A percentile compares a stretch with the other conserved stretches of the same genome.
phyloP scores from a whole-genome alignment of 371 early-diverging fungal genomes.

The Mortierella sp. region DNA sequence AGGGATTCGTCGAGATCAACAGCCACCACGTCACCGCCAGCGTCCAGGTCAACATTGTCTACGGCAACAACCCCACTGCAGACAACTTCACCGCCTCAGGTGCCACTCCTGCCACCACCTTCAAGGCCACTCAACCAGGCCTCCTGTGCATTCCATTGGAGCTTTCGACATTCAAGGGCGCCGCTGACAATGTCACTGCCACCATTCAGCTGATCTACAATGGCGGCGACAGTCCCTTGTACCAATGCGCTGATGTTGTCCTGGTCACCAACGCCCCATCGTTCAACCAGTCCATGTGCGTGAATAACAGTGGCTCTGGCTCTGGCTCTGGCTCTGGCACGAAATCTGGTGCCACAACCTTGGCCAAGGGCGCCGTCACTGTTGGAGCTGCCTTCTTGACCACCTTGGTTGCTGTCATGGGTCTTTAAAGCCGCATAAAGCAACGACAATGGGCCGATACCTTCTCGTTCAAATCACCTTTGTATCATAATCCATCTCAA shows the following conservation, averaged over 20 bases:
- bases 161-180: constrained; percentile 42
- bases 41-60: constrained; percentile 58
- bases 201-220: constrained; percentile 67
- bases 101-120: constrained; percentile 40
- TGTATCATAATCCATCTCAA: too few species aligned
- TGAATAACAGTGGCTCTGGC: constrained; percentile 30
- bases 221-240: constrained; percentile 67
- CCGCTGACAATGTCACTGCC: constrained; percentile 60
- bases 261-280: constrained; percentile 52
- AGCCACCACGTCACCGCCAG: constrained; percentile 59
- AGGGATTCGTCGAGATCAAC: constrained; percentile 63
- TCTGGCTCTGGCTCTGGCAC: too few species aligned
- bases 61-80: constrained; percentile 55
- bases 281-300: constrained; percentile 58
- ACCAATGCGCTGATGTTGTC: constrained; percentile 70
- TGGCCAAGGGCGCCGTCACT: constrained; percentile 11
- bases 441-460: too few species aligned
- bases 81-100: constrained; percentile 50
- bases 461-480: too few species aligned
- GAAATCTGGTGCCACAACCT: constrained; percentile 6
- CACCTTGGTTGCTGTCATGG: constrained; percentile 17
- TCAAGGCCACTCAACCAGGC: constrained; percentile 56
- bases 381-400: constrained; percentile 19
- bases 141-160: constrained; percentile 58
- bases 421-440: too few species aligned